A percentile compares a stretch with the other conserved stretches of the same genome.
Evolutionary conservation across 192 early-diverging fungal species (phyloP).

Genomic region (Chytriomyces sp.): DNA sequence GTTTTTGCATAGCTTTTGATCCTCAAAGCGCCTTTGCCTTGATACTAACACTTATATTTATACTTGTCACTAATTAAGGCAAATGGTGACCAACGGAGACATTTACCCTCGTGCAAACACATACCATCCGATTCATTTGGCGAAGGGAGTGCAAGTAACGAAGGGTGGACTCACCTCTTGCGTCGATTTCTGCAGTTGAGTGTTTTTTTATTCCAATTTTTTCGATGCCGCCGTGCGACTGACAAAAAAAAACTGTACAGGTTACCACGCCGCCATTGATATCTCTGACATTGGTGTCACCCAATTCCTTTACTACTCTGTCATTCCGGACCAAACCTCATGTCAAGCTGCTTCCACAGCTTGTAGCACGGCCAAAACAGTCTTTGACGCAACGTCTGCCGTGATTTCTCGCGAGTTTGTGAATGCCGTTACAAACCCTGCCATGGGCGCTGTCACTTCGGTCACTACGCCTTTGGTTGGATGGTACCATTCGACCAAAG

Average conservation of each 20-base stretch:
- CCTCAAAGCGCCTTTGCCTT: too few relatives aligned
- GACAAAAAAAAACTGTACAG: neutral
- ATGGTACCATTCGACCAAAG: constrained; percentile 42
- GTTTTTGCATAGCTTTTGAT: too few relatives aligned
- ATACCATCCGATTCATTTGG: constrained; percentile 29
- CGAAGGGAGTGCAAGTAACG: neutral
- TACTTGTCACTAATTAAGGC: neutral
- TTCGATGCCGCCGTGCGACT: too few relatives aligned
- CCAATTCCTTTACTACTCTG: constrained; percentile 34
- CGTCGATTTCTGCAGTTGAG: constrained; percentile 28
- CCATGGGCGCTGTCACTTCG: constrained; percentile 31
- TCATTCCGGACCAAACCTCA: constrained; percentile 42
- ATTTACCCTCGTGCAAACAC: constrained; percentile 22
- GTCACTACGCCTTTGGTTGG: constrained; percentile 35
- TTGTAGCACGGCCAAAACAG: constrained; percentile 5
- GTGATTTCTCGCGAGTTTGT: constrained; percentile 43
- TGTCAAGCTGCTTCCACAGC: neutral
- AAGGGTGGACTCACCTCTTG: constrained; percentile 9
- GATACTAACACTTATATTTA: too few relatives aligned
- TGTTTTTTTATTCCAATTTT: too few relatives aligned
- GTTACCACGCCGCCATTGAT: constrained; percentile 40
- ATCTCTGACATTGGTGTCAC: constrained; percentile 6
- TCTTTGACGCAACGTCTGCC: constrained; percentile 35
- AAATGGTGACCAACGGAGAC: constrained; percentile 9
- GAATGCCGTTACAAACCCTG: constrained; percentile 40